Conservation (phyloP, 2,329 filamentous ascomycete genomes). For the Phoma sp. region DNA sequence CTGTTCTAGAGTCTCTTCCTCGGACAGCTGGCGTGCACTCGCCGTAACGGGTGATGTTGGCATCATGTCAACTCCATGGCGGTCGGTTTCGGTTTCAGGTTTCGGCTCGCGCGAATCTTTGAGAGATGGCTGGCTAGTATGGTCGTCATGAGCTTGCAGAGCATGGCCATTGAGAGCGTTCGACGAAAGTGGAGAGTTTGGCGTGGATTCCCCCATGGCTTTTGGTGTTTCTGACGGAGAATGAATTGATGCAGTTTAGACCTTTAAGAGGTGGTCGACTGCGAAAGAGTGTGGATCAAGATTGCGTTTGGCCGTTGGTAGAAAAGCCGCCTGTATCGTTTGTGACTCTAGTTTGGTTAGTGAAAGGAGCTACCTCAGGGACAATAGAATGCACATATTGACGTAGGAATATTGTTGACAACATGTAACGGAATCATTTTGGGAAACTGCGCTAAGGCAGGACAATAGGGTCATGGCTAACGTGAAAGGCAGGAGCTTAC, state of each 20-base stretch:
- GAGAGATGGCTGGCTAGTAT: neutral
- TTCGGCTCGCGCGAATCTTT: no score
- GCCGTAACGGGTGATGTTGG: no score
- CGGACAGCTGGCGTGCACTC: no score
- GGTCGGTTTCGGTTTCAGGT: no score
- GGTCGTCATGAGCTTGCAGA: neutral
- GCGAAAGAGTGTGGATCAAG: neutral
- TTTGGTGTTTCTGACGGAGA: neutral
- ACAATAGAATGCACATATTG: neutral
- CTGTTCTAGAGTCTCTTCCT: no score
- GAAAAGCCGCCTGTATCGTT: neutral
- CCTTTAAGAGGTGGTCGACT: neutral
- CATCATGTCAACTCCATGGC: no score
- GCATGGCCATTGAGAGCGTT: neutral
- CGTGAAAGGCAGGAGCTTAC: no score
- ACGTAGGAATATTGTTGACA: neutral
- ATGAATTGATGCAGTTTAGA: neutral
- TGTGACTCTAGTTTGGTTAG: slow-evolving; percentile 8
- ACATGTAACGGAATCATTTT: no score
- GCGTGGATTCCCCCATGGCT: neutral
- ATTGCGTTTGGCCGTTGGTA: neutral
- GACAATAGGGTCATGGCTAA: no score
- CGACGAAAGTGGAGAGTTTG: neutral
- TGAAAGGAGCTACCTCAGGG: neutral
- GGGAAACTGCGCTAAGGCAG: no score